Conservation (phyloP, 2,329 filamentous ascomycete genomes). For the Fusarium odoratissimum region DNA sequence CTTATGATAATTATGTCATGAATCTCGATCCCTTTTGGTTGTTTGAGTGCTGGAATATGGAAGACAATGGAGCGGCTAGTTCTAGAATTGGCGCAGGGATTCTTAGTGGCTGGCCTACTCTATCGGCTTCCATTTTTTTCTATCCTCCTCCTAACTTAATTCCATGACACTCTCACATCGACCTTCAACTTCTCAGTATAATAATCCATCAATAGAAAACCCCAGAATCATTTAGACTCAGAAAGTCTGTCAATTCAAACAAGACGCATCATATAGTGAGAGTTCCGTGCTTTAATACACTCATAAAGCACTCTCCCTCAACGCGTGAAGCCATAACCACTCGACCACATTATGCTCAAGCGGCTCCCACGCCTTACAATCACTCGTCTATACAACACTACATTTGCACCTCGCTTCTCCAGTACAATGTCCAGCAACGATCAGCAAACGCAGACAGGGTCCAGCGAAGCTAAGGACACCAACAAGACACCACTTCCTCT, state of each 20-base stretch:
- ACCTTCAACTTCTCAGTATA: neutral
- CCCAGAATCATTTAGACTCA: neutral
- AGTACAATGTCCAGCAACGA: conserved; percentile 13
- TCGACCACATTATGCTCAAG: conserved; percentile 27
- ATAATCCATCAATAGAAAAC: neutral
- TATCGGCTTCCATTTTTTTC: conserved; percentile 31
- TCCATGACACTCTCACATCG: neutral
- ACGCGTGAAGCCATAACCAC: conserved; percentile 10
- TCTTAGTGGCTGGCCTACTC: conserved; percentile 21
- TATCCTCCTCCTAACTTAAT: neutral
- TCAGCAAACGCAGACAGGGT: conserved; percentile 9
- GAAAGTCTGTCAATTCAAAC: neutral
- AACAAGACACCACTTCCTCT: conserved; percentile 27
- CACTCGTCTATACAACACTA: conserved; percentile 8
- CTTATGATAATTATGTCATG: neutral
- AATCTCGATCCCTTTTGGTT: neutral
- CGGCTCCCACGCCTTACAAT: conserved; percentile 26
- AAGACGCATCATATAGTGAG: neutral
- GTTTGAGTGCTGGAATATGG: neutral
- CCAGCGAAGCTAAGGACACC: conserved; percentile 5
- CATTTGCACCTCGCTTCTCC: conserved; percentile 11
- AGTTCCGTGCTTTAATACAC: neutral
- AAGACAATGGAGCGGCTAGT: conserved; percentile 3
- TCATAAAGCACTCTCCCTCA: neutral
- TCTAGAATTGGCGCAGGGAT: conserved; percentile 21